phyloP scores from a whole-genome alignment of 352 stramenopile species.

The Phytophthora crassamura region DNA sequence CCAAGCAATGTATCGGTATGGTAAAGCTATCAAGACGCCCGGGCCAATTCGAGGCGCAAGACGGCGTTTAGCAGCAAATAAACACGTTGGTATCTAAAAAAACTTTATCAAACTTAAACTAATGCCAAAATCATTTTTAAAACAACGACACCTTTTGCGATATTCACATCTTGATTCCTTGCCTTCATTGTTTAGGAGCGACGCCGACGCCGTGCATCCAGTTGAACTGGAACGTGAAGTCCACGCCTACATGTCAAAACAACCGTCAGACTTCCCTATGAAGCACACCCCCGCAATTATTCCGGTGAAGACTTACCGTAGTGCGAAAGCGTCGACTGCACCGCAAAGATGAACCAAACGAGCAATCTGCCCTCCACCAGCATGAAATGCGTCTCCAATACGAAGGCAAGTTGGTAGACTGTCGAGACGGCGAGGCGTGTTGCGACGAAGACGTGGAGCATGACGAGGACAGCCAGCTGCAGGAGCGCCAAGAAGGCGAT shows the following conservation, averaged over 20 bases:
- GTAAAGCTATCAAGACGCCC: no score
- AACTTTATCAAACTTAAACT: no score
- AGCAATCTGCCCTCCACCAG: slow-evolving; percentile 42
- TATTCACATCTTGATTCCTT: no score
- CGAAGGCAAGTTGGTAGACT: slow-evolving; percentile 46
- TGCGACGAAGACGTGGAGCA: slow-evolving; percentile 19
- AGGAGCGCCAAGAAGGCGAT: slow-evolving; percentile 23
- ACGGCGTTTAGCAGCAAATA: no score
- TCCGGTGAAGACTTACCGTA: slow-evolving; percentile 7
- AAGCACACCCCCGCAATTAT: no score
- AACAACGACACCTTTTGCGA: no score
- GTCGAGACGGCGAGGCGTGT: slow-evolving; percentile 21
- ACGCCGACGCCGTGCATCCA: slow-evolving; percentile 11
- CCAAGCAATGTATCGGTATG: no score
- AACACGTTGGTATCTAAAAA: no score
- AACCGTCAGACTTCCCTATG: neutral
- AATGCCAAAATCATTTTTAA: no score
- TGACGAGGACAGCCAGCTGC: slow-evolving; percentile 15
- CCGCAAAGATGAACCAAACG: slow-evolving; percentile 13
- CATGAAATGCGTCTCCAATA: slow-evolving; percentile 42
- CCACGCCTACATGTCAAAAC: slow-evolving; percentile 7
- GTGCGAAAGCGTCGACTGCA: slow-evolving; percentile 14
- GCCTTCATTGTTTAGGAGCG: no score
- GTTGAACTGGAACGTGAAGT: slow-evolving; percentile 14
- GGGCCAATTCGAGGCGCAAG: no score